phyloP scores from a whole-genome alignment of 2,329 filamentous ascomycete species.

The Periconia sp. region DNA sequence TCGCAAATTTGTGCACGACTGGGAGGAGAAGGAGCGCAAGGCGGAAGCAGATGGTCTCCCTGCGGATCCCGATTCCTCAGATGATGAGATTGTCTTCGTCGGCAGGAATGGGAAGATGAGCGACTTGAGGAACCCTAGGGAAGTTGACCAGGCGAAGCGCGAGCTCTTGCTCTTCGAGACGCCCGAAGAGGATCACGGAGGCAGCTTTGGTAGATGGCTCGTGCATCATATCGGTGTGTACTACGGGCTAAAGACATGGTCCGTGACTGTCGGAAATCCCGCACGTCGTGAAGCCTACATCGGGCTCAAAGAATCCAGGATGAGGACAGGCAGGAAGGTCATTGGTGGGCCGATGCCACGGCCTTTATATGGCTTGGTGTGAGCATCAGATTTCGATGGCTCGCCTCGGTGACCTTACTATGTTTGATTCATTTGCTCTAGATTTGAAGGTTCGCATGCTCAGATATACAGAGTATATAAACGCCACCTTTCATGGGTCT shows the following conservation, averaged over 20 bases:
- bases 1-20: constrained; percentile 71
- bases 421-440: no score
- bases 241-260: constrained; percentile 86
- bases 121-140: constrained; percentile 59
- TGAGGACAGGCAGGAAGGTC: constrained; percentile 22
- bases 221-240: constrained; percentile 92
- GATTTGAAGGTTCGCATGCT: no score
- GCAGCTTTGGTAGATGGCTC: constrained; percentile 89
- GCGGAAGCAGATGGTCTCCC: constrained; percentile 50
- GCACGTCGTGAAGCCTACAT: constrained; percentile 83
- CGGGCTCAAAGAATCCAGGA: constrained; percentile 61
- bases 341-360: constrained; percentile 37
- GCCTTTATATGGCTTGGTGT: constrained; percentile 45
- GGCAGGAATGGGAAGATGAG: constrained; percentile 71
- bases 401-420: no score
- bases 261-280: constrained; percentile 73
- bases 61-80: constrained; percentile 62
- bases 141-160: constrained; percentile 60
- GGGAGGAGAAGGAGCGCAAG: constrained; percentile 61
- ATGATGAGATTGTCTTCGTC: constrained; percentile 93
- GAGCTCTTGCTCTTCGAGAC: constrained; percentile 83
- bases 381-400: no score
- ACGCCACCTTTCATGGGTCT: no score
- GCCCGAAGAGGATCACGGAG: constrained; percentile 74
- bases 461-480: no score